phyloP scores from a whole-genome alignment of 164 flowering plant genomes.

The Chloranthus sessilifolius region DNA sequence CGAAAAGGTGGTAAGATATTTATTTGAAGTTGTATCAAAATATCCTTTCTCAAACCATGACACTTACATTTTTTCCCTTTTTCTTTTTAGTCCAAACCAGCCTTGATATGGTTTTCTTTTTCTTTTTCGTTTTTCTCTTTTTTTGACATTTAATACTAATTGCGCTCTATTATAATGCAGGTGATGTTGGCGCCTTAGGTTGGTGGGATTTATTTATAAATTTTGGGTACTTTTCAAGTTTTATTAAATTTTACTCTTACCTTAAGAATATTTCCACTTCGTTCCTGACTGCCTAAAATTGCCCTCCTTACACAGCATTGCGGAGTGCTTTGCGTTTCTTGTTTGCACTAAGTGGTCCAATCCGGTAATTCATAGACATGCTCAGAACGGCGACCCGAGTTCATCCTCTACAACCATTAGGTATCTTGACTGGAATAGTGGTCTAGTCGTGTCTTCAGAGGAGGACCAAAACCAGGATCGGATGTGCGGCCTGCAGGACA shows the following conservation, averaged over 20 bases:
- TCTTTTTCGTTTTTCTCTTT: too few species aligned
- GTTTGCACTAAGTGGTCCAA: conserved; percentile 94
- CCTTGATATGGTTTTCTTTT: too few species aligned
- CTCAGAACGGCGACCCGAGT: conserved; percentile 36
- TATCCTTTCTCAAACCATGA: not conserved
- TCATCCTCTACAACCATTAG: conserved; percentile 47
- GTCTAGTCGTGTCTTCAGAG: conserved; percentile 52
- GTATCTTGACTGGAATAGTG: conserved; percentile 73
- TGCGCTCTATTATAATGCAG: conserved; percentile 35
- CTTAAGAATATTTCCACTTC: conserved; percentile 1
- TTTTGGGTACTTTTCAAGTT: conserved; percentile 52
- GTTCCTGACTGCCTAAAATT: not conserved
- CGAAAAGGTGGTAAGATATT: not conserved
- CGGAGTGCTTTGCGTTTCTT: conserved; percentile 92
- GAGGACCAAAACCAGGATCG: conserved; percentile 46
- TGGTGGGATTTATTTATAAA: conserved; percentile 97
- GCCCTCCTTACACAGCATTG: conserved; percentile 48
- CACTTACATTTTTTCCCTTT: too few species aligned
- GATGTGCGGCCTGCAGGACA: conserved; percentile 61
- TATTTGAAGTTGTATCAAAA: not conserved
- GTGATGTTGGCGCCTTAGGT: conserved; percentile 74
- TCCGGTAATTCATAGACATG: conserved; percentile 70
- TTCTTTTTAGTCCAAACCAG: too few species aligned
- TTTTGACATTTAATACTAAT: too few species aligned
- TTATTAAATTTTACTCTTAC: not conserved